Percentiles rank a stretch among this genome's conserved stretches.
phyloP scores from a whole-genome alignment of 225 moss, liverwort and hornwort species.

The Physcomitrellopsis africana region DNA sequence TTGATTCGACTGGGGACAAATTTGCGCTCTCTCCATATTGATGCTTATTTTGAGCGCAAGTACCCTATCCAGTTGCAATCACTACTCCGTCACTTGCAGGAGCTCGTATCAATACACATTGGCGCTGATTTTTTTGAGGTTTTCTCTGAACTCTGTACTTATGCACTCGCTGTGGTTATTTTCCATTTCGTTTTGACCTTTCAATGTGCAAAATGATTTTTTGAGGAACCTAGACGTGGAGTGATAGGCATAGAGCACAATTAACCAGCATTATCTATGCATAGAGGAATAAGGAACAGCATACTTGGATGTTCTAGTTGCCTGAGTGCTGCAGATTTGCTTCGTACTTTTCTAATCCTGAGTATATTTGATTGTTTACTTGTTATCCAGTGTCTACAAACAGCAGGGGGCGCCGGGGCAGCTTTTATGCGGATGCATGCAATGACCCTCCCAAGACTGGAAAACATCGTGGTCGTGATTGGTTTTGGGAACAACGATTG shows the following conservation, averaged over 20 bases:
- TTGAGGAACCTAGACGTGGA: background rate
- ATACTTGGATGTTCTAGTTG: too few relatives aligned
- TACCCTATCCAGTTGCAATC: slow-evolving; percentile 66
- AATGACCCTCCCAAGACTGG: slow-evolving; percentile 55
- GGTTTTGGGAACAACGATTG: slow-evolving; percentile 58
- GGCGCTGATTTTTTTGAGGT: slow-evolving; percentile 69
- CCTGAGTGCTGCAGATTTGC: too few relatives aligned
- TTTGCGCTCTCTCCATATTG: slow-evolving; percentile 55
- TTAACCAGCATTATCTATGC: too few relatives aligned
- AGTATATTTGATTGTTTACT: background rate
- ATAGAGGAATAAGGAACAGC: too few relatives aligned
- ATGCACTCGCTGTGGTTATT: background rate
- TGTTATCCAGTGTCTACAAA: slow-evolving; percentile 57
- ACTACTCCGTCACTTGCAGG: slow-evolving; percentile 57
- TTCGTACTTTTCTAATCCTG: background rate
- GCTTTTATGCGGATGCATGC: slow-evolving; percentile 59
- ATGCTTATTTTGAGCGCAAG: slow-evolving; percentile 58
- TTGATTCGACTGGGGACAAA: slow-evolving; percentile 61
- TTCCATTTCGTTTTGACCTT: background rate
- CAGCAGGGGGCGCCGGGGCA: slow-evolving; percentile 62
- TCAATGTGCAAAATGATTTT: slow-evolving; percentile 8
- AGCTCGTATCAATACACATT: slow-evolving; percentile 62
- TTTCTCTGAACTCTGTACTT: slow-evolving; percentile 1
- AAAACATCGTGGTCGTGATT: slow-evolving; percentile 49
- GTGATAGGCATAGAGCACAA: too few relatives aligned